Evolutionary conservation across 345 rosid species (phyloP).

Genomic region (Gossypium mustelinum): DNA sequence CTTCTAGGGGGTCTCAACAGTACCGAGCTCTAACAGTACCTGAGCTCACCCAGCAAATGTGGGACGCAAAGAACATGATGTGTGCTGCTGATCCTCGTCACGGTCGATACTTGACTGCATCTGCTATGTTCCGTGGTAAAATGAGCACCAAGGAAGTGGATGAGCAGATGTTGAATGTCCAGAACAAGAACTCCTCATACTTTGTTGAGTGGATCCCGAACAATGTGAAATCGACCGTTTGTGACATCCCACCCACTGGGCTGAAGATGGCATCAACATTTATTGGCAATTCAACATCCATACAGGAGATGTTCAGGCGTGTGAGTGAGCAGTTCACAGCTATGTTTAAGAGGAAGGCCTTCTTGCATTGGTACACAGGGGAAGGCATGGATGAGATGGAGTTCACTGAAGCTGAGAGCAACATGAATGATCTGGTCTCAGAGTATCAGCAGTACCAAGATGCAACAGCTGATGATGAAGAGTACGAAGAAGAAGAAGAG

Average conservation of each 20-base stretch:
- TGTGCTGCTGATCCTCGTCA: conserved; percentile 78
- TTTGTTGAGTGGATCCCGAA: conserved; percentile 72
- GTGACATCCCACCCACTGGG: conserved; percentile 72
- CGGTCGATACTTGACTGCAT: conserved; percentile 65
- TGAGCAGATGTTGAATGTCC: conserved; percentile 66
- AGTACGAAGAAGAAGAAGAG: conserved; percentile 49
- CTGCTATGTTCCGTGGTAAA: conserved; percentile 73
- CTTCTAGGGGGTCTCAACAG: conserved; percentile 75
- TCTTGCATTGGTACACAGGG: conserved; percentile 68
- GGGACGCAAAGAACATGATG: conserved; percentile 84
- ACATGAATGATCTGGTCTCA: conserved; percentile 72
- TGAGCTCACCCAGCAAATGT: conserved; percentile 77
- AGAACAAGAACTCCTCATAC: conserved; percentile 65
- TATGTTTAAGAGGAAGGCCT: conserved; percentile 73
- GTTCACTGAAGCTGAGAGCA: conserved; percentile 68
- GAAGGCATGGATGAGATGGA: conserved; percentile 80
- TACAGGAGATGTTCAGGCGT: conserved; percentile 74
- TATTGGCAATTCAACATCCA: conserved; percentile 67
- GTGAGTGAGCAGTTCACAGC: conserved; percentile 75
- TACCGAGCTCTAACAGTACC: conserved; percentile 71
- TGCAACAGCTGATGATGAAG: conserved; percentile 71
- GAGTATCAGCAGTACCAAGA: conserved; percentile 82
- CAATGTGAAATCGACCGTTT: conserved; percentile 71
- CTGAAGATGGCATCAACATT: conserved; percentile 70
- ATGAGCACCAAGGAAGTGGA: conserved; percentile 82